Base-by-base conservation (phyloP, 345 rosid species). In the Viola odorata region DNA sequence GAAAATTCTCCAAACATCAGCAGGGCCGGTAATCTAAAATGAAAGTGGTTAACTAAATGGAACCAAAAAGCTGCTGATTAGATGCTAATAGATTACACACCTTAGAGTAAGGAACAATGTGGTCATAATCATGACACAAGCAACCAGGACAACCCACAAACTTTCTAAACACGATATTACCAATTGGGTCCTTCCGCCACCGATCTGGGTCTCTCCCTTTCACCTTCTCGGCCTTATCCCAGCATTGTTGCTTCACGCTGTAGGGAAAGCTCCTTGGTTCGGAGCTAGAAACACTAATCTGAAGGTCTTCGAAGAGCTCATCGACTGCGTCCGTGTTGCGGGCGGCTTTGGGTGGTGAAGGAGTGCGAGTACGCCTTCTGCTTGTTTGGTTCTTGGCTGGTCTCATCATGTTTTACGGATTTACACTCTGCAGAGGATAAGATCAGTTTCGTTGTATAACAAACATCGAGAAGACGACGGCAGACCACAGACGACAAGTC, bases 81-180 rank as follows among this genome's bases (percentile, higher is more conserved):
- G n/a, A n/a, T n/a, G n/a, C n/a, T n/a, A n/a, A n/a, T n/a, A n/a
- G n/a, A 16, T 53, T 16, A 7, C 54, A 12, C 17, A 91, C 98
- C 98, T 89, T 92, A 47, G 98, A 92, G 76, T 84, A 92, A 64
- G 97, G 97, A 15, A 92, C 49, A 65, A 92, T 87, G 77, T 89
- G 99, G 62, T 89, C 97, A 70, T 87, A 92, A 70, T 92, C 97
- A 72, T 89, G 97, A 69, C 99, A 92, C 75, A 92, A 84, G 69
- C 99, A 92, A 37, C 97, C 96, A 59, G 99, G 84, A 69, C 97
- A 92, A 16, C 97, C 97, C 1, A 89, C 90, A 50, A 92, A 96
- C 82, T 92, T 92, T 75, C 86, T 77, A 60, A 89, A 89, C 55
- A 92, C 89, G 61, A 80, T 80, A 68, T 87, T 92, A 49, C 98